A percentile compares a stretch with the other conserved stretches of the same genome.
Evolutionary conservation across 2,329 filamentous ascomycete genomes (phyloP).

Genomic region (Diaporthe sp.): DNA sequence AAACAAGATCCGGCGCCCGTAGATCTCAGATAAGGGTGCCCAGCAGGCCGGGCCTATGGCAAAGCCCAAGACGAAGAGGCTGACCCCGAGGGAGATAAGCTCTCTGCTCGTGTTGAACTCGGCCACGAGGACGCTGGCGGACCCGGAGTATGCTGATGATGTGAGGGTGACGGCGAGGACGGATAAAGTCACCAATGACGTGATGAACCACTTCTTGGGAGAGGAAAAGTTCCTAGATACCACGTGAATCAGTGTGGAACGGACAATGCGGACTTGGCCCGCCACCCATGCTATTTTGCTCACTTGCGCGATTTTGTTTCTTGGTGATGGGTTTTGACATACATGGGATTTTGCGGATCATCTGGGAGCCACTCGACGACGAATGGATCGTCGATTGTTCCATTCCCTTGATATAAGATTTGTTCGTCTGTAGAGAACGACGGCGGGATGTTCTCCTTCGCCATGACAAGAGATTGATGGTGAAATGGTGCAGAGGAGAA

Average conservation of each 20-base stretch:
- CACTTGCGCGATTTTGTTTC: not conserved
- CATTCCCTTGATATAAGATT: slow-evolving; percentile 38
- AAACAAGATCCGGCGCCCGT: slow-evolving; percentile 28
- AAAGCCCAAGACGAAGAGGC: slow-evolving; percentile 70
- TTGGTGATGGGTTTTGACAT: not conserved
- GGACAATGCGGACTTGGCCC: not conserved
- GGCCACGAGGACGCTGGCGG: slow-evolving; percentile 53
- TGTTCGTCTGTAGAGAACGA: slow-evolving; percentile 1
- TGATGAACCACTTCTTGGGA: slow-evolving; percentile 56
- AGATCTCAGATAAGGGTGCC: slow-evolving; percentile 62
- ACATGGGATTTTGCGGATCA: slow-evolving; percentile 59
- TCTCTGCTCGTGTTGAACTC: slow-evolving; percentile 58
- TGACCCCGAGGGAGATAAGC: slow-evolving; percentile 61
- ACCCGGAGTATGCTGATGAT: slow-evolving; percentile 63
- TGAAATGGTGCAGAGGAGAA: no score
- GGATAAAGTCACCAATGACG: slow-evolving; percentile 55
- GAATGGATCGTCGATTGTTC: slow-evolving; percentile 59
- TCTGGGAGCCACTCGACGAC: slow-evolving; percentile 60
- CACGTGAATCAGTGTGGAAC: not conserved
- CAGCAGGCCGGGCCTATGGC: slow-evolving; percentile 68
- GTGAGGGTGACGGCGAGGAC: slow-evolving; percentile 62
- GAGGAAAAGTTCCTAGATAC: slow-evolving; percentile 45
- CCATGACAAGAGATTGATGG: not conserved
- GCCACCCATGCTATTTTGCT: not conserved
- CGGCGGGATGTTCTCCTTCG: not conserved